Evolutionary conservation across 345 rosid species (phyloP).

Genomic region (Arabidopsis arenosa): DNA sequence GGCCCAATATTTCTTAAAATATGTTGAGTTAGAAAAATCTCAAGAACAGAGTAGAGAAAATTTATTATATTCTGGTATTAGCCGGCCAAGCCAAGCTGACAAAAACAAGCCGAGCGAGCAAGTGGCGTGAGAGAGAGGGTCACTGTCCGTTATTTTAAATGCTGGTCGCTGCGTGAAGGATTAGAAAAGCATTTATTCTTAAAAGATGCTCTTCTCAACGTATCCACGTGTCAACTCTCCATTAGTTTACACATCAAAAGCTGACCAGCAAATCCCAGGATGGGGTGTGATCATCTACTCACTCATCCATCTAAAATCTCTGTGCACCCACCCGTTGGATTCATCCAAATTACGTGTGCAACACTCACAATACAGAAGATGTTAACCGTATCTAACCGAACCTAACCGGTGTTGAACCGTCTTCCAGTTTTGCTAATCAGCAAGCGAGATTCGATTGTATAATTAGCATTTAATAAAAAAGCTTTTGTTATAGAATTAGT

Average conservation of each 20-base stretch:
- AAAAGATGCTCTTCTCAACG: conserved; percentile 43
- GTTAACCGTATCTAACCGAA: conserved; percentile 19
- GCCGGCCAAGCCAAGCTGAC: conserved; percentile 30
- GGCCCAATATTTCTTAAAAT: neutral
- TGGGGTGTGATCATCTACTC: conserved; percentile 24
- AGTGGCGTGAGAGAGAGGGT: conserved; percentile 35
- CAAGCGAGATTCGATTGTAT: conserved; percentile 22
- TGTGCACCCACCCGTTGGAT: conserved; percentile 32
- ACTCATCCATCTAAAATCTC: neutral
- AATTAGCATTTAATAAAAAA: conserved; percentile 12
- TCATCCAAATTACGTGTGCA: conserved; percentile 34
- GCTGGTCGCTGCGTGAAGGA: conserved; percentile 46
- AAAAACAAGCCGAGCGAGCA: conserved; percentile 22
- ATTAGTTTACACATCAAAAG: conserved; percentile 36
- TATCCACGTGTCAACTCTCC: conserved; percentile 23
- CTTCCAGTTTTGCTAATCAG: neutral
- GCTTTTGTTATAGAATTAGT: conserved; percentile 25
- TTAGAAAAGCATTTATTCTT: conserved; percentile 49
- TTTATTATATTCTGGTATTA: neutral
- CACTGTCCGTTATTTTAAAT: conserved; percentile 40
- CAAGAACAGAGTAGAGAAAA: neutral
- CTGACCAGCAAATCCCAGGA: conserved; percentile 33
- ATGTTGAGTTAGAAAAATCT: neutral
- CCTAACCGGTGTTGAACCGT: conserved; percentile 23
- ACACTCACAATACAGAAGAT: conserved; percentile 5